These are phyloP conservation scores for Iris pallida DNA, from an alignment of 116 monocot genomes.

Conservation along the genomic window DNA sequence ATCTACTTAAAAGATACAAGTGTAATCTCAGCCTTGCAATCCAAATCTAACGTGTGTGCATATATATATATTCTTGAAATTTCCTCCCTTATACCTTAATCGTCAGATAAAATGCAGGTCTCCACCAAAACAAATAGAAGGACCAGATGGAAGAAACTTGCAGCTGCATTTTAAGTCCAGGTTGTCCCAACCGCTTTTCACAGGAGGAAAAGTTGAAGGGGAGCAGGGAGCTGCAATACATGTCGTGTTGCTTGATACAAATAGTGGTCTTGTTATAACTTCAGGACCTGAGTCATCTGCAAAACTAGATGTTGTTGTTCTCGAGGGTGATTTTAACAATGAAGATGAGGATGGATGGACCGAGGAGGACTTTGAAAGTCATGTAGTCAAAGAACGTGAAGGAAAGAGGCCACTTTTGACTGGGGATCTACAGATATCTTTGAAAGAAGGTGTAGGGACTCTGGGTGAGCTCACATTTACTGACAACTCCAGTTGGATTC, in stretches of 20 bases:
- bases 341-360: slow-evolving; percentile 83
- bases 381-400: slow-evolving; percentile 85
- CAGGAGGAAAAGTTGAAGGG: slow-evolving; percentile 90
- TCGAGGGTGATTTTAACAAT: slow-evolving; percentile 95
- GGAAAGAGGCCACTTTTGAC: slow-evolving; percentile 95
- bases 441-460: slow-evolving; percentile 95
- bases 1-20: no score
- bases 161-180: slow-evolving; percentile 68
- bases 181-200: slow-evolving; percentile 78
- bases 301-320: slow-evolving; percentile 81
- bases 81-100: no score
- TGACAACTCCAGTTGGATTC: slow-evolving; percentile 87
- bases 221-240: slow-evolving; percentile 91
- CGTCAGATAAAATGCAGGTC: slow-evolving; percentile 42
- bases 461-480: slow-evolving; percentile 87
- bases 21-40: no score
- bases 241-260: slow-evolving; percentile 83
- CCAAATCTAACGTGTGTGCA: no score
- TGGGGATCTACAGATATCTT: slow-evolving; percentile 74
- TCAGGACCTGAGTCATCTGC: slow-evolving; percentile 78
- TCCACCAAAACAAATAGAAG: slow-evolving; percentile 81
- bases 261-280: slow-evolving; percentile 64
- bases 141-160: slow-evolving; percentile 78
- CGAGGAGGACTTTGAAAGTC: slow-evolving; percentile 80
- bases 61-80: no score